Evolutionary conservation across 1,139 yeast genomes (phyloP).

Genomic region (Zygoascus sp.): DNA sequence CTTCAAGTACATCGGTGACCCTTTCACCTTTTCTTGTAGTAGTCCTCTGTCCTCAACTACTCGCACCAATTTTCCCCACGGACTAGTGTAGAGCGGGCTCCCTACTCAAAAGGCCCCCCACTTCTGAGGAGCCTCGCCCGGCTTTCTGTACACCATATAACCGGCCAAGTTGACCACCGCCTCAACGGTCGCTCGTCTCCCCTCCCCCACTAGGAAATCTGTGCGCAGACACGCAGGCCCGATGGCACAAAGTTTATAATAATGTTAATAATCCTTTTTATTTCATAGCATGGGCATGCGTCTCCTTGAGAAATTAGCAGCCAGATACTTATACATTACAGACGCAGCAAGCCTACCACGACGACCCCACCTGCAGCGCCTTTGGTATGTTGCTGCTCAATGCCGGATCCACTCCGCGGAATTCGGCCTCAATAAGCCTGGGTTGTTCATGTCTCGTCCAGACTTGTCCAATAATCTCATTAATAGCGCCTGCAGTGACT

Average conservation of each 20-base stretch:
- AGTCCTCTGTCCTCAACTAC: neutral
- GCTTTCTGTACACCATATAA: neutral
- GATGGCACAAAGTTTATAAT: too few species aligned
- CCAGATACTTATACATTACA: too few species aligned
- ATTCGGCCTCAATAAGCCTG: conserved; percentile 19
- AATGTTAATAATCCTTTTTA: too few species aligned
- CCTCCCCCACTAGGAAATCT: too few species aligned
- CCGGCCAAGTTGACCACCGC: neutral
- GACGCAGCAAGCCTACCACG: conserved; percentile 24
- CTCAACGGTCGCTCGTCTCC: too few species aligned
- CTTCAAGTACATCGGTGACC: too few species aligned
- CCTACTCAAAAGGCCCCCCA: neutral
- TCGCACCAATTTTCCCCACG: neutral
- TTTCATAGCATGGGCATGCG: too few species aligned
- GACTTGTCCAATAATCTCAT: conserved; percentile 15
- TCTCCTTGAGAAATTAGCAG: too few species aligned
- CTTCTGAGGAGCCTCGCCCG: too few species aligned
- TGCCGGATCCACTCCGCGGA: conserved; percentile 18
- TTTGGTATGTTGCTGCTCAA: conserved; percentile 12
- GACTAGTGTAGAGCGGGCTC: neutral
- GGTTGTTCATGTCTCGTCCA: conserved; percentile 14
- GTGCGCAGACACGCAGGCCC: too few species aligned
- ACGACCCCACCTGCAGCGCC: conserved; percentile 25
- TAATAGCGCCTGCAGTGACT: conserved; percentile 9
- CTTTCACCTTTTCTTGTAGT: too few species aligned